Conservation (phyloP, 495 filamentous ascomycete species). For the Pyrenula aspistea region DNA sequence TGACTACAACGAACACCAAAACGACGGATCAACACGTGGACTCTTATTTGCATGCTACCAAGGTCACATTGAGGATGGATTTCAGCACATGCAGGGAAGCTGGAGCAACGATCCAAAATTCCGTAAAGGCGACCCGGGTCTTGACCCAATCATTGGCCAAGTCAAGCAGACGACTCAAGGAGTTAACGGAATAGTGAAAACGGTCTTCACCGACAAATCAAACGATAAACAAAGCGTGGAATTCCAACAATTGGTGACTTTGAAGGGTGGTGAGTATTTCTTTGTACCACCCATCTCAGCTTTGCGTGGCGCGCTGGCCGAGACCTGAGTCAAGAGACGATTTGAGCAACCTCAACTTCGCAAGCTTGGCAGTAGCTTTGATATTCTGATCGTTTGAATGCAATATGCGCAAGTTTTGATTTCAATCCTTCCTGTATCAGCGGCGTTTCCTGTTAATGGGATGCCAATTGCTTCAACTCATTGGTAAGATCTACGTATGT, state of each 20-base stretch:
- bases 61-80: conserved; percentile 22
- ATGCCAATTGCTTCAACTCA: too few species aligned
- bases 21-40: conserved; percentile 20
- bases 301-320: neutral
- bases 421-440: neutral
- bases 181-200: neutral
- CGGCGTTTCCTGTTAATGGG: neutral
- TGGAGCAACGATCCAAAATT: conserved; percentile 1
- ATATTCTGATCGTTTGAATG: neutral
- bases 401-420: neutral
- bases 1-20: conserved; percentile 4
- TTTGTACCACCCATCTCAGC: conserved; percentile 5
- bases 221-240: neutral
- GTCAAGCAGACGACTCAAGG: neutral
- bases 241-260: conserved; percentile 5
- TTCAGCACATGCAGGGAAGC: conserved; percentile 25
- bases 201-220: neutral
- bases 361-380: neutral
- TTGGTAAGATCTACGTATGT: too few species aligned
- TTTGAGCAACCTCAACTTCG: neutral
- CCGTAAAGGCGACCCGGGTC: conserved; percentile 8
- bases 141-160: conserved; percentile 26
- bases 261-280: conserved; percentile 18
- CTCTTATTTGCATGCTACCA: conserved; percentile 30
- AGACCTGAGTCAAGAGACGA: neutral